Percentiles rank a stretch among this genome's conserved stretches.
phyloP scores from a whole-genome alignment of 352 stramenopile genomes.

The Pythium dissimile region DNA sequence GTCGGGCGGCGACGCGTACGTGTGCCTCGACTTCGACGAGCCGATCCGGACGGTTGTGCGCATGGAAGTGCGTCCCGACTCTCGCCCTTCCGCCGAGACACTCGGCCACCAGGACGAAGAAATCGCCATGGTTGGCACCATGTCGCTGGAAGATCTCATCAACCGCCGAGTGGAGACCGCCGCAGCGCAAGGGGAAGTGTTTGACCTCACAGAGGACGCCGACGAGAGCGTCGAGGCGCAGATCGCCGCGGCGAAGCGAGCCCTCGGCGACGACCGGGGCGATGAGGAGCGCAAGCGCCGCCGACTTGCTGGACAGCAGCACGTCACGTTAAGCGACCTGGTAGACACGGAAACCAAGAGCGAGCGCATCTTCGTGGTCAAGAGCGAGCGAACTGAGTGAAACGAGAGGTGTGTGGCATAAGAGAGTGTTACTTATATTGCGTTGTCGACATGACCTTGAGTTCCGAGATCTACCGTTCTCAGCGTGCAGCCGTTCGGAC shows the following conservation, averaged over 20 bases:
- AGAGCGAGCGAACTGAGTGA: slow-evolving; percentile 11
- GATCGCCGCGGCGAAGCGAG: slow-evolving; percentile 17
- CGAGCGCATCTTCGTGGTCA: slow-evolving; percentile 2
- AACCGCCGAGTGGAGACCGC: slow-evolving; percentile 51
- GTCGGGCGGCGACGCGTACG: slow-evolving; percentile 40
- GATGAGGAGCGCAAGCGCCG: slow-evolving; percentile 13
- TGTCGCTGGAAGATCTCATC: slow-evolving; percentile 75
- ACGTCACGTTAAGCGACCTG: neutral
- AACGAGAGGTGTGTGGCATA: neutral
- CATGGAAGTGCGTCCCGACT: slow-evolving; percentile 34
- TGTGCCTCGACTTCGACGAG: slow-evolving; percentile 50
- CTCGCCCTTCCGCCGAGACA: slow-evolving; percentile 23
- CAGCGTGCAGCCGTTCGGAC: neutral
- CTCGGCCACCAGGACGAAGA: slow-evolving; percentile 38
- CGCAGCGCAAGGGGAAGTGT: slow-evolving; percentile 47
- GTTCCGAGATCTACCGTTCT: too few relatives aligned
- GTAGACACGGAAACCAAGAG: slow-evolving; percentile 3
- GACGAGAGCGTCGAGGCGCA: slow-evolving; percentile 24
- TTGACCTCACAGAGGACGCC: slow-evolving; percentile 66
- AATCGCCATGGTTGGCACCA: slow-evolving; percentile 64
- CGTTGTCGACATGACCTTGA: neutral
- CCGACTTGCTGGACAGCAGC: neutral
- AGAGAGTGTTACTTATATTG: slow-evolving; percentile 11
- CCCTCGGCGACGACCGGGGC: neutral
- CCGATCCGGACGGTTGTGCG: slow-evolving; percentile 56